Base-by-base conservation (phyloP, 1,284 basidiomycete genomes). In the Microbotryum silenes-acaulis region DNA sequence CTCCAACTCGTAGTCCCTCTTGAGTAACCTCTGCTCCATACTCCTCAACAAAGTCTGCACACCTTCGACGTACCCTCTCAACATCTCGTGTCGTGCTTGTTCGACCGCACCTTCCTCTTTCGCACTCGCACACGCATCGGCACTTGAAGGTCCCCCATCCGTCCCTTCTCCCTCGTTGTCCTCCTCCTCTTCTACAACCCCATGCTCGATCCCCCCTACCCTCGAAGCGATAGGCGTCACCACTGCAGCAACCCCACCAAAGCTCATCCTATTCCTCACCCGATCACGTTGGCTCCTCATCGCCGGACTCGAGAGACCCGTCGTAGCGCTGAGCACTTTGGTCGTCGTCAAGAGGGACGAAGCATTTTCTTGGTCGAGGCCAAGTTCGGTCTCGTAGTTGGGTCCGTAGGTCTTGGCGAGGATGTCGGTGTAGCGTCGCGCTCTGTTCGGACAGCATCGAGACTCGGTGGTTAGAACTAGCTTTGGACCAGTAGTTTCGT, bases 1-100 rank as follows among this genome's bases (percentile, higher is more conserved):
- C 7, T 46, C 60, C 31, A 68, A 29, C 44, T 65, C 66, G 27
- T 57, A 57, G 16, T 63, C 64, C 44, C 66, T 55, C 42, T 59
- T 51, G n/a, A 68, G 53, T 9, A 68, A 27, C 14, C 66, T 42
- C 37, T 56, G 47, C 48, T 68, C 63, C 61, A 65, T 65, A 18
- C 59, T 37, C 42, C 66, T 45, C 8, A 68, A 44, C 8, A 68
- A 47, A 12, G 59, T 47, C 51, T 68, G 66, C 0, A 65, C 57
- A 14, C 61, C 48, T n/a, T 68, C 64, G 49, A 68, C 56, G 27
- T 68, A 64, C 7, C 25, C 51, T 25, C 29, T 48, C 31, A 65
- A 42, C 37, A 42, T 42, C 37, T 42, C 37, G 6, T 42, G 16
- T 18, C 37, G 37, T 21, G 51, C 60, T 12, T 51, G 29, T 12